Evolutionary conservation across 1,139 yeast species (phyloP).

Genomic region (Nakaseomyces kungkrabaensis): DNA sequence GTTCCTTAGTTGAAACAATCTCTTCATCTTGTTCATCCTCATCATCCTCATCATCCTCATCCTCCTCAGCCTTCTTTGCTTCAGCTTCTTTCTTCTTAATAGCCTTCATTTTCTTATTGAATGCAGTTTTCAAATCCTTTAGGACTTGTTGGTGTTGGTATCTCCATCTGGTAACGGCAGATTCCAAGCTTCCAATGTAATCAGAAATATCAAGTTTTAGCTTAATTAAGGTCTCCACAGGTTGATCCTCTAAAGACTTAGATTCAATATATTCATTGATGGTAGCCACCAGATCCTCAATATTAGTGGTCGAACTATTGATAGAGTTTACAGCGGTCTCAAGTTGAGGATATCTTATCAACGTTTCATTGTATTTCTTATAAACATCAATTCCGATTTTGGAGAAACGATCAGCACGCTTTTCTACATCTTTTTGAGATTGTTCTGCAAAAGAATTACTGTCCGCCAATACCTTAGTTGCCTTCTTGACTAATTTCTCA

Average conservation of each 20-base stretch:
- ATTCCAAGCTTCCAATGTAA: neutral
- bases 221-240: neutral
- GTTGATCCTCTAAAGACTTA: neutral
- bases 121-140: neutral
- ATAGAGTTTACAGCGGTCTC: constrained; percentile 5
- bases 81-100: neutral
- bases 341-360: neutral
- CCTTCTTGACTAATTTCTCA: constrained; percentile 27
- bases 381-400: constrained; percentile 7
- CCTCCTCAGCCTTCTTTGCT: neutral
- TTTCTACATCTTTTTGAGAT: constrained; percentile 11
- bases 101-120: constrained; percentile 2
- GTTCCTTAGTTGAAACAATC: neutral
- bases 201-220: neutral
- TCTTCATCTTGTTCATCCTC: neutral
- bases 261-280: neutral
- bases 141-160: constrained; percentile 2
- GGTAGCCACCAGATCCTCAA: constrained; percentile 5
- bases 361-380: constrained; percentile 8
- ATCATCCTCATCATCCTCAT: neutral
- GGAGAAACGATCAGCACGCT: constrained; percentile 6
- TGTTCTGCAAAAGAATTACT: constrained; percentile 7
- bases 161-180: neutral
- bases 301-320: constrained; percentile 6
- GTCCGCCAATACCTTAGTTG: constrained; percentile 6